Conservation (phyloP, 2,329 filamentous ascomycete genomes). For the Xylariomycetidae sp. region DNA sequence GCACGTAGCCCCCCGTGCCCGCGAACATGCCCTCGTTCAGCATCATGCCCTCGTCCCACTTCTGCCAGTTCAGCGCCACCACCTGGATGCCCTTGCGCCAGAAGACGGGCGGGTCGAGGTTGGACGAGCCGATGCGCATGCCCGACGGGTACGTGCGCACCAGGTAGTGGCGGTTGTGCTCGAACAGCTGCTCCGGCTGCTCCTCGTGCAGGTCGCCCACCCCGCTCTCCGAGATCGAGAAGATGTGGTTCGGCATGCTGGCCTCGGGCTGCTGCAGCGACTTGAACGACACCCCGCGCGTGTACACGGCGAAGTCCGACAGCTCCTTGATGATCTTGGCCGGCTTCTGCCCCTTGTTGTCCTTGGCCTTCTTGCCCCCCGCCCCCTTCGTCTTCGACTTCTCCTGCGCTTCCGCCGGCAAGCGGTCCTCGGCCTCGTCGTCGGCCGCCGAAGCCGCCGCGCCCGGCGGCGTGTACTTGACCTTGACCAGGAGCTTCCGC, state of each 20-base stretch:
- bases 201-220: conserved; percentile 56
- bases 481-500: conserved; percentile 78
- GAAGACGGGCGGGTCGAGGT: conserved; percentile 76
- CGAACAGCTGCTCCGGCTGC: conserved; percentile 53
- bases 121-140: conserved; percentile 75
- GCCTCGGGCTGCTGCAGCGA: conserved; percentile 67
- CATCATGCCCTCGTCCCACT: conserved; percentile 90
- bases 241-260: conserved; percentile 60
- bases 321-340: conserved; percentile 67
- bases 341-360: conserved; percentile 38
- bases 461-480: conserved; percentile 57
- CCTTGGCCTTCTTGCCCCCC: conserved; percentile 29
- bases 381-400: conserved; percentile 32
- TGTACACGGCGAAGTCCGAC: conserved; percentile 75
- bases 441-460: conserved; percentile 23
- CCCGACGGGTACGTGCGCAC: conserved; percentile 88
- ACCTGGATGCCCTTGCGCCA: conserved; percentile 89
- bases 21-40: conserved; percentile 90
- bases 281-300: conserved; percentile 76
- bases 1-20: conserved; percentile 74
- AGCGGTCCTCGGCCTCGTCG: conserved; percentile 13
- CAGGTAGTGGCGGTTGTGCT: conserved; percentile 74
- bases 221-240: conserved; percentile 57
- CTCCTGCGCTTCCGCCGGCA: conserved; percentile 28
- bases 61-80: conserved; percentile 91